Evolutionary conservation across 179 eudicot species (phyloP), one percentile per base, ranked within the genome.

Genomic region (Monotropa hypopitys): DNA sequence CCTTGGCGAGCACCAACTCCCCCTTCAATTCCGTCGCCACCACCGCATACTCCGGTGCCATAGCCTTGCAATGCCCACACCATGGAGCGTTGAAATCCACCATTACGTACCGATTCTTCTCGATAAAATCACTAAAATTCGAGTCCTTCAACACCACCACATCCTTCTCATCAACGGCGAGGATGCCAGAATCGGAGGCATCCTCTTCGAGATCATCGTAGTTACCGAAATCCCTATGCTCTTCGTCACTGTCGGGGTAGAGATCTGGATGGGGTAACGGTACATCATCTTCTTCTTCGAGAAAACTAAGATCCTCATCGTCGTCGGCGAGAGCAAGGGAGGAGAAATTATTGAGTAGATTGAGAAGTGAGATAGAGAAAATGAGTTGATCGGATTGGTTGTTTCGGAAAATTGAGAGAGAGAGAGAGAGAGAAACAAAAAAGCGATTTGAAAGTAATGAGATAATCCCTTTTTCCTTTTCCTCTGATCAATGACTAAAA

Each of bases 21-120:
- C 82, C 89, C 78, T 84, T 90, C 73, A 93, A 80, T 87, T 88
- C 97, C 50, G 97, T 88, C 6, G 98, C 98, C 0, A 97, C 98
- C 2, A 91, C 94, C 1, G 94, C 97, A 30, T 89, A 93, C 86
- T 93, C 98, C 40, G 98, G 97, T 50, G 94, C 97, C 82, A 93
- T 77, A 0, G 86, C 71, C 83, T 90, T 85, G 79, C 98, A 91
- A 45, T 93, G 97, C 0, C 92, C 98, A 46, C 98, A 93, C 98
- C 98, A 93, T 54, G 98, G 98, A 67, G 98, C 98, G 70, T 91
- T 91, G 61, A 93, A 91, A 85, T 93, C 98, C 81, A 93, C 98
- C 92, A 93, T 84, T 83, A 91, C 98, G 73, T 86, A 89, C 88
- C 79, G 84, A 18, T 91, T 89, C 2, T 79, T 84, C 82, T 85